These are phyloP conservation scores for Cucurbita argyrosperma DNA, from an alignment of 306 rosid species.

Conservation along the genomic window DNA sequence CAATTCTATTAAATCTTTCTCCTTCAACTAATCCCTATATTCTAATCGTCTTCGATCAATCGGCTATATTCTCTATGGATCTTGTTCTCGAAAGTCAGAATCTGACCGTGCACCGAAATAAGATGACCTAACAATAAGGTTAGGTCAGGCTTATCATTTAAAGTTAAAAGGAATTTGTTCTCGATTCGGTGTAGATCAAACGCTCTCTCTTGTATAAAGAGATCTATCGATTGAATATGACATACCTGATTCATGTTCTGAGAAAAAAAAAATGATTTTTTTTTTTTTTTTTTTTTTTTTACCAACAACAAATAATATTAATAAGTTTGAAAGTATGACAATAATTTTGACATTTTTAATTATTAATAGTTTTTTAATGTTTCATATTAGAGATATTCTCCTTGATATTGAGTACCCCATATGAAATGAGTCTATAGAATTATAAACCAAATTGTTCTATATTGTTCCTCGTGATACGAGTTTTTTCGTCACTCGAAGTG, in stretches of 20 bases:
- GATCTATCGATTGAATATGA: too few relatives aligned
- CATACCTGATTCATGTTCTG: not conserved
- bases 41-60: too few relatives aligned
- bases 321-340: not conserved
- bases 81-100: too few relatives aligned
- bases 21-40: not conserved
- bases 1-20: slow-evolving; percentile 11
- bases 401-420: not conserved
- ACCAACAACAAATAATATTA: not conserved
- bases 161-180: too few relatives aligned
- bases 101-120: too few relatives aligned
- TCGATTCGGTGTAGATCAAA: too few relatives aligned
- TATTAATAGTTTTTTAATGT: not conserved
- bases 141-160: too few relatives aligned
- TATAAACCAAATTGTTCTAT: not conserved
- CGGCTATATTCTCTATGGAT: too few relatives aligned
- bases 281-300: not conserved
- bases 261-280: not conserved
- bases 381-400: not conserved
- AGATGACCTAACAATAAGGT: too few relatives aligned
- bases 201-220: not conserved
- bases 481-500: too few relatives aligned
- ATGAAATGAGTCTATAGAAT: not conserved
- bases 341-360: not conserved
- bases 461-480: not conserved